Base-by-base conservation (phyloP, 176 grass and related monocot genomes). In the Eleusine indica region DNA sequence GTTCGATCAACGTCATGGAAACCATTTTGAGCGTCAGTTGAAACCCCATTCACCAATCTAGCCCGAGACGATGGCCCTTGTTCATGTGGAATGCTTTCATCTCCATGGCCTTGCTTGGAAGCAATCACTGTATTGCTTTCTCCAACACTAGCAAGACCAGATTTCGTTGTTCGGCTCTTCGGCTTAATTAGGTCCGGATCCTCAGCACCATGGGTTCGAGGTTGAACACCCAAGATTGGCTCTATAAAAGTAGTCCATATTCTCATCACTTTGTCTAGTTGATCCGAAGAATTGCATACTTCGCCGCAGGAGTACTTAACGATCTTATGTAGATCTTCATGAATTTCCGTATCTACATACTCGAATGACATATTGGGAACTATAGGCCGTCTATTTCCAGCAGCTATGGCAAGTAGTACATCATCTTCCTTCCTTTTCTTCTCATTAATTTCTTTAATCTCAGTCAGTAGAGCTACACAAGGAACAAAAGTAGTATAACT, bases 401-500 rank as follows among this genome's bases (percentile, higher is more conserved):
- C 93, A 78, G 96, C 91, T 25, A 99, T 93, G 46, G 96, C 87
- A 82, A 93, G 89, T 62, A 99, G 96, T 11, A 96, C 83, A 64
- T 98, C 93, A 71, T 94, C 96, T 89, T 96, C 96, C 88, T 94
- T 96, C 66, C 91, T 81, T 90, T 96, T 94, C 86, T 96, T 99
- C 87, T 99, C 96, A 71, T 91, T 96, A 80, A 95, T 99, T 96
- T 99, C 96, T 93, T 96, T 99, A 66, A 99, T 96, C 87, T 99
- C 96, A 70, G 87, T 90, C 86, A 99, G 61, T 68, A 99, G 91
- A 86, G 96, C 96, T 99, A 87, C 80, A 89, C 63, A 90, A 77
- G 43, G 35, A 72, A 89, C 65, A 87, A 61, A 84, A 64, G 73
- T 30, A 86, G 37, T 83, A 80, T 70, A 83, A 68, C 80, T 74